A percentile compares a stretch with the other conserved stretches of the same genome.
Conservation (phyloP, 768 basidiomycete species). For the Tulasnella sp. region DNA sequence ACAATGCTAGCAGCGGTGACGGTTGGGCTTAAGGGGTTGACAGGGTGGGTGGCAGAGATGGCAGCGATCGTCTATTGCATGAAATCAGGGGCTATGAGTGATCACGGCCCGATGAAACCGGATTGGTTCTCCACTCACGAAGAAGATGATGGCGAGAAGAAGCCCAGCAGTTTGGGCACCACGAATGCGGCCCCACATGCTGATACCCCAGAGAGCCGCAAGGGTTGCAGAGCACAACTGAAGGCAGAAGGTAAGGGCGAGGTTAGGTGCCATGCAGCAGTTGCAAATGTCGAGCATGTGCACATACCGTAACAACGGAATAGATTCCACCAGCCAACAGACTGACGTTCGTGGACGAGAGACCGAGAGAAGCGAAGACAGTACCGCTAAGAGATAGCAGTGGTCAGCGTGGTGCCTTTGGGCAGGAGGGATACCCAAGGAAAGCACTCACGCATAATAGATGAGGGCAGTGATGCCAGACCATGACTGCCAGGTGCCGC, state of each 20-base stretch:
- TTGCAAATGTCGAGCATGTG: no score
- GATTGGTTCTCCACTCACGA: no score
- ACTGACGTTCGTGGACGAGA: conserved; percentile 6
- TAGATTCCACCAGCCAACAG: conserved; percentile 9
- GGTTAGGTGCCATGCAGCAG: no score
- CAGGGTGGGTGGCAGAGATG: conserved; percentile 9
- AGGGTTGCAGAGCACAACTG: not conserved
- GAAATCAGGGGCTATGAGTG: no score
- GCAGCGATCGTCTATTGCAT: not conserved
- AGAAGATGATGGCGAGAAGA: conserved; percentile 5
- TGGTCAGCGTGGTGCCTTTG: no score
- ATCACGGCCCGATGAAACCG: no score
- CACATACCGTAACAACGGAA: conserved; percentile 4
- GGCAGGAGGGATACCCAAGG: no score
- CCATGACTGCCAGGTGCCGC: conserved; percentile 12
- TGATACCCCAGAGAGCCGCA: not conserved
- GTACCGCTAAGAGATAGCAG: not conserved
- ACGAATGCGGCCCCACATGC: not conserved
- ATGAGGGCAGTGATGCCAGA: conserved; percentile 6
- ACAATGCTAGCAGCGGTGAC: conserved; percentile 1
- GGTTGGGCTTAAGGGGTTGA: not conserved
- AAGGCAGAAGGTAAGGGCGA: no score
- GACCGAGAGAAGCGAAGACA: conserved; percentile 12
- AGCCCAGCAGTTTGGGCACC: not conserved
- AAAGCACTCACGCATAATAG: conserved; percentile 13